These are phyloP conservation scores for Lasiodiplodia citricola DNA, from an alignment of 2,329 filamentous ascomycete species.

Conservation along the genomic window DNA sequence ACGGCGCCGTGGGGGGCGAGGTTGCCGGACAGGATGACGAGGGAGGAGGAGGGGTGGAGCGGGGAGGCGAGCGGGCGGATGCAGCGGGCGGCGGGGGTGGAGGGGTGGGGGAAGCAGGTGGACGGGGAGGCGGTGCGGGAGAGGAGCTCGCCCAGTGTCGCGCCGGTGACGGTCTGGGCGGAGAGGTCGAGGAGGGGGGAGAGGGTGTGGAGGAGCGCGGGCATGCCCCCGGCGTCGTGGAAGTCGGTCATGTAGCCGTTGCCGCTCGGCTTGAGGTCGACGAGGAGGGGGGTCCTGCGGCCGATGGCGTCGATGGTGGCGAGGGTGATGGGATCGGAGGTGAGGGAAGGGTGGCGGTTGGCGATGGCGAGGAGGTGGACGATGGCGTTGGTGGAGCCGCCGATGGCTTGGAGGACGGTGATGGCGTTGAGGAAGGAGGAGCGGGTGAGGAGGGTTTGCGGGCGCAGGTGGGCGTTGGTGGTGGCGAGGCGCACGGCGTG, in stretches of 20 bases:
- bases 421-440: slow-evolving; percentile 57
- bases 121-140: slow-evolving; percentile 65
- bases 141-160: slow-evolving; percentile 78
- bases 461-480: slow-evolving; percentile 25
- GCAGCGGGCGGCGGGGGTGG: slow-evolving; percentile 72
- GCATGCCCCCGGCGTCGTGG: slow-evolving; percentile 80
- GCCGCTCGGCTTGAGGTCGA: slow-evolving; percentile 81
- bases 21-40: slow-evolving; percentile 84
- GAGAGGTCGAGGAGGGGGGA: slow-evolving; percentile 77
- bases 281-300: slow-evolving; percentile 80
- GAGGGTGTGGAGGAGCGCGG: slow-evolving; percentile 80
- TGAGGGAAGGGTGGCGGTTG: slow-evolving; percentile 53
- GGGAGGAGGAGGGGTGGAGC: slow-evolving; percentile 82
- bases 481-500: slow-evolving; percentile 51
- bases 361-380: slow-evolving; percentile 53
- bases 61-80: slow-evolving; percentile 78
- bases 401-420: slow-evolving; percentile 51
- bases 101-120: slow-evolving; percentile 52
- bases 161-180: slow-evolving; percentile 79
- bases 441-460: slow-evolving; percentile 45
- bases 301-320: slow-evolving; percentile 80
- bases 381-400: slow-evolving; percentile 51
- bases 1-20: slow-evolving; percentile 85
- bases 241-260: slow-evolving; percentile 87
- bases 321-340: slow-evolving; percentile 69